phyloP scores from a whole-genome alignment of 208 protist species.

The Trypanosoma congolense region DNA sequence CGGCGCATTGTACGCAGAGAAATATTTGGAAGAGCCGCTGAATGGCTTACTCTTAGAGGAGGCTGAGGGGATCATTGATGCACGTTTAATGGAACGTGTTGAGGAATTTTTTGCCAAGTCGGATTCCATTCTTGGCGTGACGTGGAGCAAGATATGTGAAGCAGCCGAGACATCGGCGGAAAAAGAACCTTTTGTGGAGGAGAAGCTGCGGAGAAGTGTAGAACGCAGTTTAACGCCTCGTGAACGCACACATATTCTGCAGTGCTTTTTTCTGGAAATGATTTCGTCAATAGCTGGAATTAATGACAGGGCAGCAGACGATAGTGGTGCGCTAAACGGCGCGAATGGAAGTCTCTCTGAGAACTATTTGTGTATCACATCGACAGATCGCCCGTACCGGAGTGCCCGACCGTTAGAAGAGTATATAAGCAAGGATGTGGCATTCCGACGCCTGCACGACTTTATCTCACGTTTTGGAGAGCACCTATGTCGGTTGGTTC shows the following conservation, averaged over 20 bases:
- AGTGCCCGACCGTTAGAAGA: constrained; percentile 29
- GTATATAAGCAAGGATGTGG: constrained; percentile 21
- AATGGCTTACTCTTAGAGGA: constrained; percentile 13
- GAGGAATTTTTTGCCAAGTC: constrained; percentile 11
- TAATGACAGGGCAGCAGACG: constrained; percentile 7
- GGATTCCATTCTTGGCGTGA: not conserved
- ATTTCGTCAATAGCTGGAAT: constrained; percentile 23
- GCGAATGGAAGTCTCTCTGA: not conserved
- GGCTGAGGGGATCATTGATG: constrained; percentile 15
- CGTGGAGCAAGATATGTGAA: not conserved
- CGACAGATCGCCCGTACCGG: not conserved
- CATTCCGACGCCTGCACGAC: constrained; percentile 23
- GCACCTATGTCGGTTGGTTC: constrained; percentile 23
- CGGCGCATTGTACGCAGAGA: constrained; percentile 22
- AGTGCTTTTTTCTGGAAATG: constrained; percentile 35
- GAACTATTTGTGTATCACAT: not conserved
- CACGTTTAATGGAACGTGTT: constrained; percentile 10
- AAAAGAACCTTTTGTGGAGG: constrained; percentile 1
- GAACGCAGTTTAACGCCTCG: constrained; percentile 45
- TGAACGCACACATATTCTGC: constrained; percentile 44
- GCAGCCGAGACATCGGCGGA: not conserved
- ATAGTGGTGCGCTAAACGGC: not conserved
- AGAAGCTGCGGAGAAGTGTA: constrained; percentile 34
- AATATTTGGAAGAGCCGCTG: constrained; percentile 25
- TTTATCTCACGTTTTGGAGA: constrained; percentile 32